Evolutionary conservation across 2,329 filamentous ascomycete species (phyloP).

Genomic region (Didymosphaeria variabile): DNA sequence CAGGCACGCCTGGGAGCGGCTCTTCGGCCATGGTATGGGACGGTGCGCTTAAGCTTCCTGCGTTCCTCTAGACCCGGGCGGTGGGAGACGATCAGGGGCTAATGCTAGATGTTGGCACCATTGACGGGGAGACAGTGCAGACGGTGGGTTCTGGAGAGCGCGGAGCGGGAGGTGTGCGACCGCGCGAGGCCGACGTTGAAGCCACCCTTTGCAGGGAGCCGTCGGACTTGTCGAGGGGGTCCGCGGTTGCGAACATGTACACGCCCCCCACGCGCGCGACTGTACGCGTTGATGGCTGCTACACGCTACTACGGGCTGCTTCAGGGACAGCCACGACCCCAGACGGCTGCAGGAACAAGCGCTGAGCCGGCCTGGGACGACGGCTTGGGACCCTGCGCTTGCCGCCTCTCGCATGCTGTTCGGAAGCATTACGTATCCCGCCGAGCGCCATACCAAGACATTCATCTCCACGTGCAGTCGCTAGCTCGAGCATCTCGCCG

Average conservation of each 20-base stretch:
- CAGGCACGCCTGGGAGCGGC: slow-evolving; percentile 1
- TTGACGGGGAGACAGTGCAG: background rate
- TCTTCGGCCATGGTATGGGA: slow-evolving; percentile 11
- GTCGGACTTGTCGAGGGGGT: slow-evolving; percentile 9
- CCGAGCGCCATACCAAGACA: background rate
- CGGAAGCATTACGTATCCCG: background rate
- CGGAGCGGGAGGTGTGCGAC: background rate
- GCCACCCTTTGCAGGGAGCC: background rate
- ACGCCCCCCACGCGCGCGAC: slow-evolving; percentile 13
- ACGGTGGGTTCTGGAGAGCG: background rate
- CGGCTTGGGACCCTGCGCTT: background rate
- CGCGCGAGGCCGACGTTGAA: background rate
- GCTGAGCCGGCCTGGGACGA: background rate
- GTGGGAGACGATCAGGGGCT: slow-evolving; percentile 29
- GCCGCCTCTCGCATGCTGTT: background rate
- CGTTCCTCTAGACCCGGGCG: slow-evolving; percentile 13
- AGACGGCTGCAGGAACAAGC: slow-evolving; percentile 15
- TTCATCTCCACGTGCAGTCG: slow-evolving; percentile 12
- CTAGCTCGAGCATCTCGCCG: background rate
- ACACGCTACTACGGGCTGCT: background rate
- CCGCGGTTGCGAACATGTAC: background rate
- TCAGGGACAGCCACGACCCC: background rate
- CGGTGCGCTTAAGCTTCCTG: slow-evolving; percentile 7
- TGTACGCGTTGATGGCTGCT: background rate
- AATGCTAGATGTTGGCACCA: background rate